Conservation (phyloP, 257 asterid genomes). For the Prunella vulgaris region DNA sequence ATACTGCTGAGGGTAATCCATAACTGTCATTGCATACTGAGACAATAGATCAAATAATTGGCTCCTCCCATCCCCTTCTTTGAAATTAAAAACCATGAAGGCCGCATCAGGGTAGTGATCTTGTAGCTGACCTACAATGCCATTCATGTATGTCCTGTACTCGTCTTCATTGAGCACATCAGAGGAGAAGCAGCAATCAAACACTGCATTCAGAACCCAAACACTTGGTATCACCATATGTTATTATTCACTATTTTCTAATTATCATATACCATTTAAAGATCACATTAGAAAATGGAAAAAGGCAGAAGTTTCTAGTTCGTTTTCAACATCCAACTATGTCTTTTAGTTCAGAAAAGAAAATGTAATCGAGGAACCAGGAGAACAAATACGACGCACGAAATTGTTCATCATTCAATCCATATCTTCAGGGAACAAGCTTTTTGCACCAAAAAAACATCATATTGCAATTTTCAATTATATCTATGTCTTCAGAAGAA, state of each 20-base stretch:
- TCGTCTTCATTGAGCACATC: slow-evolving; percentile 86
- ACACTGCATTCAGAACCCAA: slow-evolving; percentile 55
- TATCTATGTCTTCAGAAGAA: neutral
- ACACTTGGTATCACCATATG: slow-evolving; percentile 8
- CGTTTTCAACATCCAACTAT: slow-evolving; percentile 7
- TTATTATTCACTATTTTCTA: slow-evolving; percentile 8
- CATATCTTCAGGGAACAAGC: neutral
- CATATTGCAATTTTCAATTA: neutral
- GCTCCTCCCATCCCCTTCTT: slow-evolving; percentile 84
- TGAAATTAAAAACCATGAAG: slow-evolving; percentile 96
- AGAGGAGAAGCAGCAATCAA: slow-evolving; percentile 97
- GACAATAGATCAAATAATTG: slow-evolving; percentile 77
- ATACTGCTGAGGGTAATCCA: slow-evolving; percentile 94
- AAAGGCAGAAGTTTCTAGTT: slow-evolving; percentile 3
- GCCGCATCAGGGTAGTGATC: slow-evolving; percentile 91
- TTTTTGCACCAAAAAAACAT: neutral
- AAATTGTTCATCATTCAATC: neutral
- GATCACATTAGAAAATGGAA: neutral
- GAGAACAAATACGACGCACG: neutral
- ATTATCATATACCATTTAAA: slow-evolving; percentile 5
- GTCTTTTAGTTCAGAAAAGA: neutral
- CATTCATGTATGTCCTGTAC: slow-evolving; percentile 78
- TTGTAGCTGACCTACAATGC: slow-evolving; percentile 92
- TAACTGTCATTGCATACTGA: slow-evolving; percentile 94
- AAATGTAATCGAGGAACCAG: neutral